phyloP scores from a whole-genome alignment of 176 grass and related monocot genomes.

The Eremochloa ophiuroides region DNA sequence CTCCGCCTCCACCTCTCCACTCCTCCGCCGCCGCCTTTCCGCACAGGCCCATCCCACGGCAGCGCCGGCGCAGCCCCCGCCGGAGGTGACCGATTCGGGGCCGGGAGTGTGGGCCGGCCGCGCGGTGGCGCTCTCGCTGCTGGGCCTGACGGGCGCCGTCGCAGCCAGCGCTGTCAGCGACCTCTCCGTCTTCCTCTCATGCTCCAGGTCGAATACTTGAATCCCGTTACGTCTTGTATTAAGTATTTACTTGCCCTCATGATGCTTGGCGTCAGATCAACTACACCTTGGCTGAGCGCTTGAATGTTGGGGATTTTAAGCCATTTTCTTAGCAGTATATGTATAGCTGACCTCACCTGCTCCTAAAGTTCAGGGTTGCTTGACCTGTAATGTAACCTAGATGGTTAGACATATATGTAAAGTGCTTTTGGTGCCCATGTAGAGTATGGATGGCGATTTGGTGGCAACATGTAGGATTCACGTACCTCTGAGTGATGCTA shows the following conservation, averaged over 20 bases:
- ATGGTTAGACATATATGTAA: too few relatives aligned
- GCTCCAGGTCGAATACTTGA: conserved; percentile 33
- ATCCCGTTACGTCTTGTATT: neutral
- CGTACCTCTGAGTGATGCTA: neutral
- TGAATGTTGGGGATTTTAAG: neutral
- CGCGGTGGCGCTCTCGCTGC: conserved; percentile 22
- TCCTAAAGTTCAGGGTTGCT: neutral
- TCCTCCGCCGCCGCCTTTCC: conserved; percentile 20
- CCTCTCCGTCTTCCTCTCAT: conserved; percentile 37
- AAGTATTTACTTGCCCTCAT: neutral
- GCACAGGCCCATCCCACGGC: neutral
- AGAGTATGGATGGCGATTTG: neutral
- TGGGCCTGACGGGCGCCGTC: conserved; percentile 40
- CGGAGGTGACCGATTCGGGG: neutral
- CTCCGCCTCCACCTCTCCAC: neutral
- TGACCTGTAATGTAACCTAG: neutral
- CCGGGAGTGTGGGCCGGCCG: conserved; percentile 12
- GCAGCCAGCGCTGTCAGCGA: conserved; percentile 30
- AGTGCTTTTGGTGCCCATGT: neutral
- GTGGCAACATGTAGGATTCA: neutral
- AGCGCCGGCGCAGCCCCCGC: neutral
- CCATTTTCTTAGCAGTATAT: neutral
- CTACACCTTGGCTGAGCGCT: neutral
- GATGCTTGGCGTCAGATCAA: neutral
- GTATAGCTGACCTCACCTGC: neutral